These are phyloP conservation scores for Nemania sp. DNA, from an alignment of 2,329 filamentous ascomycete species.

Conservation along the genomic window DNA sequence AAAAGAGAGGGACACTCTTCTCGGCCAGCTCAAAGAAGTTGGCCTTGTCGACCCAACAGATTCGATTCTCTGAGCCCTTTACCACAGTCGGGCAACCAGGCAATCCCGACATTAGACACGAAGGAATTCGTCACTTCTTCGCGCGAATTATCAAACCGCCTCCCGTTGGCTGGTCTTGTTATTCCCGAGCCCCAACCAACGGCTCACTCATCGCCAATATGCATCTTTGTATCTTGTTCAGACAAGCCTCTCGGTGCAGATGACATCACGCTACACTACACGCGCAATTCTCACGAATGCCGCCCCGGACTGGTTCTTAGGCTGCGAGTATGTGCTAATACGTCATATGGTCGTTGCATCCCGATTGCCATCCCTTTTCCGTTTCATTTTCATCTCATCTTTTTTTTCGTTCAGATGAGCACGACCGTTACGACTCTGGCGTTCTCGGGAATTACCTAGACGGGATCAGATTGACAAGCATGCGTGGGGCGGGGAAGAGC, in stretches of 20 bases:
- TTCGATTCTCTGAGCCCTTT: not conserved
- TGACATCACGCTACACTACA: not conserved
- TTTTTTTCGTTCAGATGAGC: not conserved
- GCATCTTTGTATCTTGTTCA: not conserved
- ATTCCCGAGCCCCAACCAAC: not conserved
- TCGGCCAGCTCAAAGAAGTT: slow-evolving; percentile 2
- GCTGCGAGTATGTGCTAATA: not conserved
- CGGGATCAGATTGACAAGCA: slow-evolving; percentile 9
- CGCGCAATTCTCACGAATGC: not conserved
- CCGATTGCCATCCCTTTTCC: not conserved
- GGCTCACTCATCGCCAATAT: no score
- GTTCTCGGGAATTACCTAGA: slow-evolving; percentile 7
- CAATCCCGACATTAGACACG: not conserved
- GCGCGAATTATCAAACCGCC: not conserved
- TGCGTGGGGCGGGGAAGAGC: slow-evolving; percentile 3
- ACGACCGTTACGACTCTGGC: slow-evolving; percentile 12
- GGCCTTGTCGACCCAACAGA: not conserved
- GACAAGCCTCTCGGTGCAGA: not conserved
- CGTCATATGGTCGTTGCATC: not conserved
- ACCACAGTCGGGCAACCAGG: not conserved
- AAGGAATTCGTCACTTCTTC: not conserved
- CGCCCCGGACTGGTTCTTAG: not conserved
- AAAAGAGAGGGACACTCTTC: slow-evolving; percentile 16
- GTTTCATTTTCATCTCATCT: not conserved
- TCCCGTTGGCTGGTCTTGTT: not conserved